Evolutionary conservation across 345 rosid species (phyloP), one percentile per base, ranked within the genome.

Genomic region (Citrus unshiu): DNA sequence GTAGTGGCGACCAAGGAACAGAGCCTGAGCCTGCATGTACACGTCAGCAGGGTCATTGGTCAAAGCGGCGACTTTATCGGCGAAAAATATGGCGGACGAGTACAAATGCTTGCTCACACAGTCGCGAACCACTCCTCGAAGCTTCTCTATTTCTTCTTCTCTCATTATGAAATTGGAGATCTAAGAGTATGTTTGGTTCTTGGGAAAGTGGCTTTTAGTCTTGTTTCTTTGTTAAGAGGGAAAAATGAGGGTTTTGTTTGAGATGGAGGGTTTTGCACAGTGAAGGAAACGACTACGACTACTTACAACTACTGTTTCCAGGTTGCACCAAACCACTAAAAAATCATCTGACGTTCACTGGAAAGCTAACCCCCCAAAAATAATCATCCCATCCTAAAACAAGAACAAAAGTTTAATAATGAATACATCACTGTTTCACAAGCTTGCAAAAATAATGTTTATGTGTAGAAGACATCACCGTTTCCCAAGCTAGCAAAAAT

Each of bases 81-180:
- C 98, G 86, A 94, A 94, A 91, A 96, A 94, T 68, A 96, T 96
- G 68, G 98, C 99, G 8, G 98, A 96, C 6, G 98, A 96, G 88
- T 93, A 94, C 14, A 96, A 80, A 72, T 96, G 99, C 88, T 95
- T 95, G 91, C 92, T 93, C 24, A 93, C 95, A 77, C 99, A 95
- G 84, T 93, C 98, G 46, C 98, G 84, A 75, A 94, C 98, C 51
- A 96, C 95, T n/a, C 98, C 94, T 1, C 99, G 89, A 76, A 96
- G 92, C 88, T 90, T 96, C 86, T 94, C 97, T 2, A 93, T 86
- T 72, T 89, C 93, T 76, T 91, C 95, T 83, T 96, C 99, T 83
- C 90, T 93, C 98, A 96, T 96, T 57, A 77, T 76, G 14, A 51
- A 18, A 25, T 18, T 25, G 65, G 35, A 19, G 22, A 37, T 57